Evolutionary conservation across 768 basidiomycete genomes (phyloP), one percentile per base, ranked within the genome.

Genomic region (Auriscalpium orientale): DNA sequence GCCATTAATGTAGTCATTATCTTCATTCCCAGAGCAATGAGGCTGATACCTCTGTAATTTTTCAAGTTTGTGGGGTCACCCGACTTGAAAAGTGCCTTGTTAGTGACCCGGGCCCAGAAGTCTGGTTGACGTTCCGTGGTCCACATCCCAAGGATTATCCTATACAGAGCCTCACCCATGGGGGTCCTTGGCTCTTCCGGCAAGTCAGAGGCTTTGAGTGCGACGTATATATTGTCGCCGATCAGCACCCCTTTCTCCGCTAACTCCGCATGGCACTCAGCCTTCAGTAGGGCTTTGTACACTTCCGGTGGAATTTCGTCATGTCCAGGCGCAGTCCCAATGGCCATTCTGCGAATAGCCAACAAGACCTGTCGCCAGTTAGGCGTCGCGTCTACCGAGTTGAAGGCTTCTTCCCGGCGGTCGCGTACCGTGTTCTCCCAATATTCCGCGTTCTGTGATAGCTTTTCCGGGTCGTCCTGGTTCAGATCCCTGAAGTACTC

Each of bases 41-140:
- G 34, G 13, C 59, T 63, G 7, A 63, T 61, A 0, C 62, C 51
- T 34, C 57, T 11, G 36, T 63, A 63, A 37, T 60, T 58, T 1
- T 52, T 53, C 4, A 58, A 18, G 1, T 45, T 8, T 21, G 62
- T 55, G 7, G 53, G 45, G 38, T 63, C 54, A 6, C 62, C 56
- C n/a, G 34, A 36, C 22, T 63, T 63, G 18, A 55, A 53, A 3
- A 62, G 40, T n/a, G 47, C 54, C 3, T 21, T 15, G 4, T 62
- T 53, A 10, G 49, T 21, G 2, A 62, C 57, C 11, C 62, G 56
- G 13, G 33, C 28, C 62, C 60, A 61, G 5, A 21, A 40, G 20
- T 13, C 8, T 8, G 28, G 55, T 40, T 40, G 38, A 40, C 9
- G 38, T 40, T 40, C 16, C 16, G 9, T 9, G 9, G 38, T 40